Conservation (phyloP, 495 filamentous ascomycete genomes). For the Neurospora africana region DNA sequence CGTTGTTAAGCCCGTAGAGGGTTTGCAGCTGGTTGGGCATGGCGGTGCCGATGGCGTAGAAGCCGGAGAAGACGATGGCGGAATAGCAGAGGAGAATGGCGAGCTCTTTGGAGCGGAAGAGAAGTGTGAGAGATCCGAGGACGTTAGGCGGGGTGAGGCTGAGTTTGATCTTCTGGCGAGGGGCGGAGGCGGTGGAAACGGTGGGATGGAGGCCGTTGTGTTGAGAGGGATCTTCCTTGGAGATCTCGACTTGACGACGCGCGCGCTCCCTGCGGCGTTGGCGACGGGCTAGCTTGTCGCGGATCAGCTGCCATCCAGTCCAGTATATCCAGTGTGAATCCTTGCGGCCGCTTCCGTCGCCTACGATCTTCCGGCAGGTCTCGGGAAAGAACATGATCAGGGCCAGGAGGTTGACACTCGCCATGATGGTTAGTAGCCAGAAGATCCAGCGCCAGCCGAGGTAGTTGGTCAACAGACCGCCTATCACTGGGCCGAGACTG, state of each 20-base stretch:
- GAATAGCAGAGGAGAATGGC: constrained; percentile 46
- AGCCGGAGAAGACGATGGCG: constrained; percentile 47
- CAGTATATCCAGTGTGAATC: constrained; percentile 22
- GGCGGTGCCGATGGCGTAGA: constrained; percentile 48
- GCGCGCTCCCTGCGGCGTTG: background rate
- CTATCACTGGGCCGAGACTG: constrained; percentile 29
- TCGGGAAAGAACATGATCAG: constrained; percentile 46
- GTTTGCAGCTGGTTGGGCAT: constrained; percentile 37
- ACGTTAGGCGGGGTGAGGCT: constrained; percentile 45
- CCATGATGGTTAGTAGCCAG: constrained; percentile 52
- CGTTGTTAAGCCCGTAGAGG: constrained; percentile 46
- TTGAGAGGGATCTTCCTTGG: background rate
- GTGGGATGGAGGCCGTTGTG: background rate
- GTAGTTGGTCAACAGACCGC: constrained; percentile 48
- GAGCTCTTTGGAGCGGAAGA: constrained; percentile 48
- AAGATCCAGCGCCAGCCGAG: constrained; percentile 60
- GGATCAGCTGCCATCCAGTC: constrained; percentile 26
- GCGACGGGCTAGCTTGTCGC: constrained; percentile 2
- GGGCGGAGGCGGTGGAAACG: background rate
- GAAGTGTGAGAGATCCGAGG: constrained; percentile 45
- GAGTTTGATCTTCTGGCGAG: constrained; percentile 13
- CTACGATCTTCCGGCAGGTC: constrained; percentile 54
- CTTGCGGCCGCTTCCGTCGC: constrained; percentile 47
- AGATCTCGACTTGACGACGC: background rate
- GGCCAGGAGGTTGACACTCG: constrained; percentile 28